Evolutionary conservation across 1,284 basidiomycete species (phyloP), one percentile per base, ranked within the genome.

Genomic region (Thelephora terrestris): DNA sequence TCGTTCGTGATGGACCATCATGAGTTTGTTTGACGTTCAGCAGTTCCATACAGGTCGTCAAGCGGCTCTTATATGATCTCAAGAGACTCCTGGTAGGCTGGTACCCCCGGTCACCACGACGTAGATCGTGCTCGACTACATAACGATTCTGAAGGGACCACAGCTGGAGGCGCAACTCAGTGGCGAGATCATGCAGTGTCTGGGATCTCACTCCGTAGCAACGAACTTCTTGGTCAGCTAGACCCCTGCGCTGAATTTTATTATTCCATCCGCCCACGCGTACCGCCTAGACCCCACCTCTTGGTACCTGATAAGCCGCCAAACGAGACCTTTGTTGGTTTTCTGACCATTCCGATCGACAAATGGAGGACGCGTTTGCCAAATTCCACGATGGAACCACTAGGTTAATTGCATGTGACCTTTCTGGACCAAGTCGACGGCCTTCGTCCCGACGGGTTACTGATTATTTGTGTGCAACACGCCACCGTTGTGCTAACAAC

Each of bases 331-430:
- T 54, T 81, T 12, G 71, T 64, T 2, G 78, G 74, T 0, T 67
- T 83, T 40, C 58, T 84, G 47, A 64, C 70, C 0, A 73, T 75
- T 0, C 81, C 80, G 0, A 65, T 81, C 24, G 81, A 84, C 57
- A 79, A 76, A 57, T 84, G 46, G 73, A 71, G 55, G 81, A 83
- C 53, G 57, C 64, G 47, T 83, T 83, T 57, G 54, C 71, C 0
- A 66, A 65, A 42, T 81, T 79, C 66, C 79, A 78, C 0, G 74
- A 71, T 1, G 69, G 67, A 73, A 23, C 74, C 25, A 5, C 25
- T 27, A n/a, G n/a, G n/a, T n/a, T n/a, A n/a, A n/a, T n/a, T n/a
- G n/a, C n/a, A n/a, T n/a, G n/a, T n/a, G n/a, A n/a, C n/a, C n/a
- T n/a, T n/a, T n/a, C n/a, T n/a, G n/a, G n/a, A n/a, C n/a, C n/a